Evolutionary conservation across 306 rosid genomes (phyloP), one percentile per base, ranked within the genome.

Genomic region (Fragaria iinumae): DNA sequence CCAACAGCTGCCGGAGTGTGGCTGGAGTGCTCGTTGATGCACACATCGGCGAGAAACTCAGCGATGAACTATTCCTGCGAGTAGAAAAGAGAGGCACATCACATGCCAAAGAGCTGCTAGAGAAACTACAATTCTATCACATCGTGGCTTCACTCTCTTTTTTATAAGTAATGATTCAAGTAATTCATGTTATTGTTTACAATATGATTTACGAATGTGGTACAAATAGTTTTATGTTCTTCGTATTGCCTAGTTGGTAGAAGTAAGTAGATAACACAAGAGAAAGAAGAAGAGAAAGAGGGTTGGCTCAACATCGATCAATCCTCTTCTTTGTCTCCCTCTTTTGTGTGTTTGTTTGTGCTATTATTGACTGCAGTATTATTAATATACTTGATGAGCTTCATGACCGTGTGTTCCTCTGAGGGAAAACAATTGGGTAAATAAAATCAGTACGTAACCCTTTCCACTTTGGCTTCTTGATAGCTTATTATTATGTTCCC

Each of bases 101-200:
- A 68, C 92, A 92, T 43, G 97, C 92, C 57, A 88, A 90, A 73
- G 97, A 87, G 63, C 83, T 91, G 6, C 81, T 95, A 27, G 97
- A 92, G 74, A 84, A 92, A 55, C 85, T 95, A 4, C 97, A 95
- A 77, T 95, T 95, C 90, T 91, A 77, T 85, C 97, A 95, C 79
- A 95, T 95, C 8, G 96, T 95, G 57, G 99, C 99, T 0, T 92
- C 99, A 43, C 97, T 96, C 80, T 87, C 99, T 72, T 74, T 39
- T 39, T 39, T 39, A 5, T 39, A 39, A 39, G 8, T 39, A 39
- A 39, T 39, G 43, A 39, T 39, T 39, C 43, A 39, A 39, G 43
- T 39, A 39, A 39, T 39, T 39, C 43, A 5, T 39, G 43, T 39
- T 39, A 39, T 39, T 39, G 9, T 39, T 9, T 39, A 6, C 43